Evolutionary conservation across 352 stramenopile genomes (phyloP), one percentile per base, ranked within the genome.

Genomic region (Globisporangium mamillatum): DNA sequence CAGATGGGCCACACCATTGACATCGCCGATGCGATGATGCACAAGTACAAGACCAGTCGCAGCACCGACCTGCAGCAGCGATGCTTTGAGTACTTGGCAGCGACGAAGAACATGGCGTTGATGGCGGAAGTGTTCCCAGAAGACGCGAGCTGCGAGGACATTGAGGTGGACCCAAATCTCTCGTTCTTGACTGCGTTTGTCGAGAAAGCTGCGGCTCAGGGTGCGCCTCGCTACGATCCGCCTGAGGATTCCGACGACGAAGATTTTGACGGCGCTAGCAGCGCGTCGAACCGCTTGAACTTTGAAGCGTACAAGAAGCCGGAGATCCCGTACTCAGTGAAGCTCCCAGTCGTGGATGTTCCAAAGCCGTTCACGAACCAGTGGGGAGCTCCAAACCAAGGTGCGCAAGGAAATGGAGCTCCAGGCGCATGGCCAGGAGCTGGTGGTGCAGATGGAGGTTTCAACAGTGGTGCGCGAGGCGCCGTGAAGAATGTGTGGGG

Each of bases 41-140:
- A 98, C 74, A 97, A 98, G 73, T 99, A 98, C 82, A 98, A 97
- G 63, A 90, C 89, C 54, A 99, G 92, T 38, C 89, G 90, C 25
- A 97, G 98, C 77, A 95, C 95, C 36, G 97, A 99, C 72, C 79
- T 99, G 32, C 97, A 99, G 78, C 97, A 99, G 79, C 95, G 98
- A n/a, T 99, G 97, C 79, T 95, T 99, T 64, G 97, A 99, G 88
- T 99, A 99, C 73, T 81, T 99, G 18, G 89, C 87, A 6, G 84
- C 99, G 41, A 90, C 97, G 46, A 98, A 97, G 66, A 93, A 96
- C 64, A 89, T 96, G 41, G 77, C 78, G 18, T 71, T 99, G 2
- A 94, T 99, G 79, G 80, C 77, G 4, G 93, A 93, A 48, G 84
- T 94, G 3, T 97, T 99, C 63, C 98, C 97, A n/a, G 95, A 99